These are phyloP conservation scores for Candida glucosophila DNA, from an alignment of 1,139 yeast genomes.

Conservation along the genomic window DNA sequence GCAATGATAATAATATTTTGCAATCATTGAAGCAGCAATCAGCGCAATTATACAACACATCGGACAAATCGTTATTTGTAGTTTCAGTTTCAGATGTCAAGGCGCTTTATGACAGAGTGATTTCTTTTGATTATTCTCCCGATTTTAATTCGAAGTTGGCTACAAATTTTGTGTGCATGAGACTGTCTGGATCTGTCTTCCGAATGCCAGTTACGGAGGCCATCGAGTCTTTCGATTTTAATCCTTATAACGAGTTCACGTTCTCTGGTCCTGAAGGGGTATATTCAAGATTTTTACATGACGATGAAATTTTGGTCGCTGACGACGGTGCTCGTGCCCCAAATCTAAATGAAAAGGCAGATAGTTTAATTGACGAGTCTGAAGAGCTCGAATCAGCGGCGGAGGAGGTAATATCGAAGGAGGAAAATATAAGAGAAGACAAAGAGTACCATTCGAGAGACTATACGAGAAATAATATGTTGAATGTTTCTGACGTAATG, in stretches of 20 bases:
- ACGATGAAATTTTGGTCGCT: slow-evolving; percentile 5
- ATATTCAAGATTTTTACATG: slow-evolving; percentile 29
- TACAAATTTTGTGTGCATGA: slow-evolving; percentile 68
- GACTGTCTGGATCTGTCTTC: slow-evolving; percentile 83
- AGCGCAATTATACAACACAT: slow-evolving; percentile 25
- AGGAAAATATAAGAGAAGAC: slow-evolving; percentile 8
- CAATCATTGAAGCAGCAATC: slow-evolving; percentile 27
- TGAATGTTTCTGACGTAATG: slow-evolving; percentile 31
- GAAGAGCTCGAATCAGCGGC: slow-evolving; percentile 21
- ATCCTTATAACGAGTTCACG: slow-evolving; percentile 63
- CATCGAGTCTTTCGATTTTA: slow-evolving; percentile 56
- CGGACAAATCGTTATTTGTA: slow-evolving; percentile 58
- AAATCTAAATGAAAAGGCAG: slow-evolving; percentile 2
- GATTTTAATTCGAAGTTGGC: slow-evolving; percentile 37
- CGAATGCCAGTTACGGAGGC: slow-evolving; percentile 70
- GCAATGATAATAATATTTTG: slow-evolving; percentile 8
- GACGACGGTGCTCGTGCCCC: too few species aligned
- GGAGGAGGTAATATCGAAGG: slow-evolving; percentile 6
- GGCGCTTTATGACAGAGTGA: slow-evolving; percentile 73
- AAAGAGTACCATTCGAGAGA: slow-evolving; percentile 24
- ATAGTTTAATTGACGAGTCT: background rate
- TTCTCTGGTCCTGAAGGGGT: slow-evolving; percentile 60
- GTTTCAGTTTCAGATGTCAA: slow-evolving; percentile 67
- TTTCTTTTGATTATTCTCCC: slow-evolving; percentile 77
- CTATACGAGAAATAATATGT: slow-evolving; percentile 35